Conservation (phyloP, 139 green algal species). For the Yamagishiella unicocca region DNA sequence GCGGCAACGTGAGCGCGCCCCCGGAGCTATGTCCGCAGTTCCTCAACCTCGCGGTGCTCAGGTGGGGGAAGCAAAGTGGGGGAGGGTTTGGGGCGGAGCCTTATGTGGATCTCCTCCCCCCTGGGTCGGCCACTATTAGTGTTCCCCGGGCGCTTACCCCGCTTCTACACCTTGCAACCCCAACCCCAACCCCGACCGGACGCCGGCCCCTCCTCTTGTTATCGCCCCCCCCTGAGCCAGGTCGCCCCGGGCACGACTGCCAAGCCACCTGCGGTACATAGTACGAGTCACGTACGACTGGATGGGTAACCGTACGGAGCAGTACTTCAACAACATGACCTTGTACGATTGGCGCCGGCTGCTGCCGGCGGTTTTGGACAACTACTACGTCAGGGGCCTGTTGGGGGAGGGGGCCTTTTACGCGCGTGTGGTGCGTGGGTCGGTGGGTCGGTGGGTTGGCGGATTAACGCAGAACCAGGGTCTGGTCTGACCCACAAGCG, state of each 20-base stretch:
- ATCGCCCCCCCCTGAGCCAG: neutral
- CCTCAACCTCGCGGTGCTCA: slow-evolving; percentile 34
- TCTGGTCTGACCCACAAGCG: too few species aligned
- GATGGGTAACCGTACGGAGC: slow-evolving; percentile 22
- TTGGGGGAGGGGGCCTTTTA: slow-evolving; percentile 26
- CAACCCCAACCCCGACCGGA: neutral
- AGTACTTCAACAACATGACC: neutral
- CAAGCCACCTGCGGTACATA: slow-evolving; percentile 26
- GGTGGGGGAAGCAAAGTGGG: neutral
- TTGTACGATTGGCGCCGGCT: slow-evolving; percentile 12
- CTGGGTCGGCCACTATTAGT: too few species aligned
- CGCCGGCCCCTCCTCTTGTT: neutral
- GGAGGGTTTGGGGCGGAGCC: neutral
- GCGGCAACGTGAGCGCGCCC: neutral
- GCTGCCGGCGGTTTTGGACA: slow-evolving; percentile 18
- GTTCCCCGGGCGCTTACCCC: too few species aligned
- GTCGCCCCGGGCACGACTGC: neutral
- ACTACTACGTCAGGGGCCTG: slow-evolving; percentile 26
- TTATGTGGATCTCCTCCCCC: too few species aligned
- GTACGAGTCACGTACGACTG: neutral
- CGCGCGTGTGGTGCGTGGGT: neutral
- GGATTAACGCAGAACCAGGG: too few species aligned
- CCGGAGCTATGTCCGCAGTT: slow-evolving; percentile 24
- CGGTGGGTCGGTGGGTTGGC: too few species aligned
- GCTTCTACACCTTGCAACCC: neutral